These are phyloP conservation scores for Carallia brachiata DNA, from an alignment of 345 rosid species.

Conservation along the genomic window DNA sequence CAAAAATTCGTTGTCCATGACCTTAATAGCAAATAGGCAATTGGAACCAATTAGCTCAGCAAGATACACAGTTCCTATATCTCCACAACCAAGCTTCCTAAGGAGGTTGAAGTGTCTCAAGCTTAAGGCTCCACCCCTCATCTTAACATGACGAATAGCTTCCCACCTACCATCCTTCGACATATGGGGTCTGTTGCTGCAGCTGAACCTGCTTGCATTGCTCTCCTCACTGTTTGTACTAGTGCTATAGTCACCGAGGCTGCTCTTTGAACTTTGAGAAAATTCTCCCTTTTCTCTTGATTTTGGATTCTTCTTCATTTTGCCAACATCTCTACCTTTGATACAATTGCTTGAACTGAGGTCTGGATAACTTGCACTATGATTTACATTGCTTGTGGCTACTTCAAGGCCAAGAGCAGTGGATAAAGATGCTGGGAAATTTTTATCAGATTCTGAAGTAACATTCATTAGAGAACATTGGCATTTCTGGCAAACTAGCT, in stretches of 20 bases:
- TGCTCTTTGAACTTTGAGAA: slow-evolving; percentile 86
- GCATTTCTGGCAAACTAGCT: slow-evolving; percentile 76
- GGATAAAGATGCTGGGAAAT: slow-evolving; percentile 19
- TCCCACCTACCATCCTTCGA: slow-evolving; percentile 88
- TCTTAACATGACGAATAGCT: slow-evolving; percentile 57
- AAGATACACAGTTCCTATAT: slow-evolving; percentile 93
- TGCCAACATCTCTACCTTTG: slow-evolving; percentile 27
- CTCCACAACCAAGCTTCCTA: slow-evolving; percentile 94
- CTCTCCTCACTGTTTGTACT: slow-evolving; percentile 86
- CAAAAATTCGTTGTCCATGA: slow-evolving; percentile 91
- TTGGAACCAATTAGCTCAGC: slow-evolving; percentile 73
- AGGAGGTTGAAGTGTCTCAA: slow-evolving; percentile 79
- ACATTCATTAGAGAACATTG: slow-evolving; percentile 54
- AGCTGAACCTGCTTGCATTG: slow-evolving; percentile 73
- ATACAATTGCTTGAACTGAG: slow-evolving; percentile 31
- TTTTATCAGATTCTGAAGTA: slow-evolving; percentile 41
- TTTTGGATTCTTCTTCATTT: slow-evolving; percentile 41
- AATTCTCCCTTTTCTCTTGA: slow-evolving; percentile 68
- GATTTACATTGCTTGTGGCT: slow-evolving; percentile 27
- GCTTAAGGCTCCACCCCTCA: slow-evolving; percentile 58
- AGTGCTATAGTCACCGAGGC: slow-evolving; percentile 73
- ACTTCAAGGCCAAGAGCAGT: slow-evolving; percentile 40
- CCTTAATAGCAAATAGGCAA: slow-evolving; percentile 89
- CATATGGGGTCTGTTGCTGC: slow-evolving; percentile 94
- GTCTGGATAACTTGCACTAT: slow-evolving; percentile 30